Percentiles rank a stretch among this genome's conserved stretches.
These are phyloP conservation scores for Phylloporus arenicola DNA, from an alignment of 768 basidiomycete species.

Conservation along the genomic window DNA sequence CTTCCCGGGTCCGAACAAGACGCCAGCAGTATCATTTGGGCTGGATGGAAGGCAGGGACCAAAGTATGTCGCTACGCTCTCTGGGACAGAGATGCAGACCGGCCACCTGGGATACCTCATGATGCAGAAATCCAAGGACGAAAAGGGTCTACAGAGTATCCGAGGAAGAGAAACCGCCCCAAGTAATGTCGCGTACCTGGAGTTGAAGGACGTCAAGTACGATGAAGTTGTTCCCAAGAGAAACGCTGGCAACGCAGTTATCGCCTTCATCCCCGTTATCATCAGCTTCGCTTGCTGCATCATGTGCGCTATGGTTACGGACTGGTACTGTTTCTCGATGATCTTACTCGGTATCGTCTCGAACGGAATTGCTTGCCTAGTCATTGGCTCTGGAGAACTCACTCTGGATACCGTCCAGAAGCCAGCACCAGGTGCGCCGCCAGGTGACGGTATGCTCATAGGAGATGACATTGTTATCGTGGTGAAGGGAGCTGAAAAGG, in stretches of 20 bases:
- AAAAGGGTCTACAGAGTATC: background rate
- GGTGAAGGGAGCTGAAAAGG: conserved; percentile 28
- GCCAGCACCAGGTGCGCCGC: conserved; percentile 24
- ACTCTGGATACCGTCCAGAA: conserved; percentile 9
- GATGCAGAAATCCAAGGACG: conserved; percentile 11
- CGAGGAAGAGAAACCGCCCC: conserved; percentile 16
- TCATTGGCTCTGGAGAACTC: conserved; percentile 28
- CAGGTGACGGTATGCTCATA: conserved; percentile 30
- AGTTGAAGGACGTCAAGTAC: conserved; percentile 20
- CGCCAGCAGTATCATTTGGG: conserved; percentile 26
- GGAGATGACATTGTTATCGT: conserved; percentile 24
- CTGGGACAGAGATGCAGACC: conserved; percentile 26
- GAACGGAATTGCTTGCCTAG: conserved; percentile 26
- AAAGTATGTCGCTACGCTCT: conserved; percentile 15
- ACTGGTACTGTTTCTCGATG: conserved; percentile 31
- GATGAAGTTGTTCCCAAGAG: conserved; percentile 6
- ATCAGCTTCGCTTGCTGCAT: conserved; percentile 21
- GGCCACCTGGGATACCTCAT: conserved; percentile 30
- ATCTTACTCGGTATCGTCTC: conserved; percentile 32
- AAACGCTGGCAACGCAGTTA: conserved; percentile 3
- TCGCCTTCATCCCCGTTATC: conserved; percentile 22
- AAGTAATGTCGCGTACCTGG: conserved; percentile 18
- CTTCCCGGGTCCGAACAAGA: conserved; percentile 26
- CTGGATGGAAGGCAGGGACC: conserved; percentile 28
- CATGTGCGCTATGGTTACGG: conserved; percentile 21